These are phyloP conservation scores for Lachnellula willkommii DNA, from an alignment of 2,329 filamentous ascomycete genomes.

Conservation along the genomic window DNA sequence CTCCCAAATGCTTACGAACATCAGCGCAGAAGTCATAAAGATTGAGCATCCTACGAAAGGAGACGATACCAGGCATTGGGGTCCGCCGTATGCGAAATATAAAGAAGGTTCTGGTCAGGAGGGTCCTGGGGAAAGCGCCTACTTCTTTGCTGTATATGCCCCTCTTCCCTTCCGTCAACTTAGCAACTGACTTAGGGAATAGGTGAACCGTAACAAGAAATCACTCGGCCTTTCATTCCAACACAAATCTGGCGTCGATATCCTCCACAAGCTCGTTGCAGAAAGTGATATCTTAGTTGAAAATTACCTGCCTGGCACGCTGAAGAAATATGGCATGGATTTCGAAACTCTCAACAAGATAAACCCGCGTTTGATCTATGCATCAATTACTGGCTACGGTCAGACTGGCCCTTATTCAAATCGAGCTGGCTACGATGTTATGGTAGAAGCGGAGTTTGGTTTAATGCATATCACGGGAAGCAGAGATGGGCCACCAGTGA, in stretches of 20 bases:
- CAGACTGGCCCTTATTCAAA: constrained; percentile 87
- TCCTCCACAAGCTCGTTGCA: constrained; percentile 77
- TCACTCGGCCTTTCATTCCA: constrained; percentile 89
- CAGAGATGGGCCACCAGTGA: constrained; percentile 84
- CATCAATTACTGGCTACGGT: constrained; percentile 94
- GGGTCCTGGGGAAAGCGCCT: constrained; percentile 87
- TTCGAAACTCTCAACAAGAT: constrained; percentile 74
- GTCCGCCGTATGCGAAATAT: constrained; percentile 85
- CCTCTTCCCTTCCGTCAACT: not conserved
- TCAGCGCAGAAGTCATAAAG: constrained; percentile 91
- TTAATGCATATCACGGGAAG: constrained; percentile 97
- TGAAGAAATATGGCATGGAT: constrained; percentile 89
- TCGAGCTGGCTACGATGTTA: constrained; percentile 94
- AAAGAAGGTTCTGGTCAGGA: constrained; percentile 50
- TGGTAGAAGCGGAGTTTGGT: constrained; percentile 98
- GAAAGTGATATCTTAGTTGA: constrained; percentile 92
- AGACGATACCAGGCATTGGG: constrained; percentile 95
- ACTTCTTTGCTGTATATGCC: constrained; percentile 73
- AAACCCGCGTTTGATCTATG: constrained; percentile 85
- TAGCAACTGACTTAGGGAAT: constrained; percentile 3
- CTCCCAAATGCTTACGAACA: constrained; percentile 11
- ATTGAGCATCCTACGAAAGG: constrained; percentile 87
- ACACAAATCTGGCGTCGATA: constrained; percentile 73
- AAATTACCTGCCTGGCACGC: constrained; percentile 85
- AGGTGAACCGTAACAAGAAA: constrained; percentile 97